phyloP scores from a whole-genome alignment of 2,329 filamentous ascomycete species.

The Neoascochyta sp. region DNA sequence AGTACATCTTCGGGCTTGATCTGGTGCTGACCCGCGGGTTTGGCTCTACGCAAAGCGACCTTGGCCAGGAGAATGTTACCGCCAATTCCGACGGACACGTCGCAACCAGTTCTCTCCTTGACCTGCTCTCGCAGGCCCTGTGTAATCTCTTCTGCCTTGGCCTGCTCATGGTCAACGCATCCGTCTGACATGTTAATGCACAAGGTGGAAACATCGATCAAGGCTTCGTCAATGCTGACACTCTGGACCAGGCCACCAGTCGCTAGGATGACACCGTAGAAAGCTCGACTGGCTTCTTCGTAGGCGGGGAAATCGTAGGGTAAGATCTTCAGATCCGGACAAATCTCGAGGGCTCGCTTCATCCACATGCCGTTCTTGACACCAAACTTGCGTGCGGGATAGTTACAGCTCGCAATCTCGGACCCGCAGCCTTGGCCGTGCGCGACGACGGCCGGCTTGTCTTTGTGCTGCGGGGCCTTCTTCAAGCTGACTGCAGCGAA shows the following conservation, averaged over 20 bases:
- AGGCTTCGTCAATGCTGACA: slow-evolving; percentile 92
- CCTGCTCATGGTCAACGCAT: slow-evolving; percentile 72
- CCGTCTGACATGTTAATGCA: slow-evolving; percentile 67
- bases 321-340: slow-evolving; percentile 81
- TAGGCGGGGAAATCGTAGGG: slow-evolving; percentile 95
- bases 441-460: slow-evolving; percentile 83
- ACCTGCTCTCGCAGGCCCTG: slow-evolving; percentile 63
- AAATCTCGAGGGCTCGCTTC: slow-evolving; percentile 79
- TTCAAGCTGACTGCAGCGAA: slow-evolving; percentile 91
- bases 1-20: slow-evolving; percentile 77
- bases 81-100: slow-evolving; percentile 90
- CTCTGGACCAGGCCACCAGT: slow-evolving; percentile 85
- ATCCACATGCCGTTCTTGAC: slow-evolving; percentile 99
- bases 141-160: slow-evolving; percentile 70
- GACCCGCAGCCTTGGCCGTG: slow-evolving; percentile 82
- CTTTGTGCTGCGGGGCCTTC: slow-evolving; percentile 67
- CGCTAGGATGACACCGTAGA: slow-evolving; percentile 79
- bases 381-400: slow-evolving; percentile 78
- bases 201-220: slow-evolving; percentile 74
- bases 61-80: slow-evolving; percentile 88
- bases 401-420: slow-evolving; percentile 97
- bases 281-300: slow-evolving; percentile 81
- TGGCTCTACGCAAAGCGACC: slow-evolving; percentile 83
- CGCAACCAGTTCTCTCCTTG: slow-evolving; percentile 72
- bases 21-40: slow-evolving; percentile 89